phyloP scores from a whole-genome alignment of 768 basidiomycete species.

The Albatrellus ellisii region DNA sequence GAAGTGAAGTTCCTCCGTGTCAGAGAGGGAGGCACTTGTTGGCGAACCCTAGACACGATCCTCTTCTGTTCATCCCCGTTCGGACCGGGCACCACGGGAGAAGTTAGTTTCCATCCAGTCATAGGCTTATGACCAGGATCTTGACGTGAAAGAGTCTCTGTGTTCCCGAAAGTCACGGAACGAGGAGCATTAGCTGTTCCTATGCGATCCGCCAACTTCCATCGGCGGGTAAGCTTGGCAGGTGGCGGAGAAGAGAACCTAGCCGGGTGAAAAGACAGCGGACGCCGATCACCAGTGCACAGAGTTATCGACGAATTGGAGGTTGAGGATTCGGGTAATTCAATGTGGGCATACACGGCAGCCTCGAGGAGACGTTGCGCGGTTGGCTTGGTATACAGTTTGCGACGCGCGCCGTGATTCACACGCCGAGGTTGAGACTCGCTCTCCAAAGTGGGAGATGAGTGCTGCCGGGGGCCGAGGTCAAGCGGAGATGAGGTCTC shows the following conservation, averaged over 20 bases:
- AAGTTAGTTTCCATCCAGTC: too few relatives aligned
- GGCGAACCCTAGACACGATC: too few relatives aligned
- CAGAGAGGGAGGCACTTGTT: too few relatives aligned
- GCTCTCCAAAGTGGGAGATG: background rate
- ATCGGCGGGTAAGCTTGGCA: slow-evolving; percentile 1
- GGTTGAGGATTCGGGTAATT: background rate
- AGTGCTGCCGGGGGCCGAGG: background rate
- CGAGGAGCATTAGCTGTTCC: too few relatives aligned
- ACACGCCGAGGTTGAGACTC: background rate
- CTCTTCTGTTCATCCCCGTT: too few relatives aligned
- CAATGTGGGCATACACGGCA: slow-evolving; percentile 11
- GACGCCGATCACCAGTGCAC: slow-evolving; percentile 9
- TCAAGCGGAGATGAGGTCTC: background rate
- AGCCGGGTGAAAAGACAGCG: slow-evolving; percentile 8
- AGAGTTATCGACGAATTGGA: background rate
- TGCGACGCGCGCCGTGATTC: slow-evolving; percentile 2
- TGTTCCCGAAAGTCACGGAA: background rate
- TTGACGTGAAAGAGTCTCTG: background rate
- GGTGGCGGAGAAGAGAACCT: slow-evolving; percentile 1
- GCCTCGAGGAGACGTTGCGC: slow-evolving; percentile 12
- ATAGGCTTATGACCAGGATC: background rate
- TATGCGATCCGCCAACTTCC: background rate
- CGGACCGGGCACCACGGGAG: too few relatives aligned
- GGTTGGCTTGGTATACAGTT: slow-evolving; percentile 7
- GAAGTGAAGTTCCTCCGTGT: background rate